Percentiles rank a stretch among this genome's conserved stretches.
Evolutionary conservation across 1,284 basidiomycete species (phyloP).

Genomic region (Sparassis latifolia): DNA sequence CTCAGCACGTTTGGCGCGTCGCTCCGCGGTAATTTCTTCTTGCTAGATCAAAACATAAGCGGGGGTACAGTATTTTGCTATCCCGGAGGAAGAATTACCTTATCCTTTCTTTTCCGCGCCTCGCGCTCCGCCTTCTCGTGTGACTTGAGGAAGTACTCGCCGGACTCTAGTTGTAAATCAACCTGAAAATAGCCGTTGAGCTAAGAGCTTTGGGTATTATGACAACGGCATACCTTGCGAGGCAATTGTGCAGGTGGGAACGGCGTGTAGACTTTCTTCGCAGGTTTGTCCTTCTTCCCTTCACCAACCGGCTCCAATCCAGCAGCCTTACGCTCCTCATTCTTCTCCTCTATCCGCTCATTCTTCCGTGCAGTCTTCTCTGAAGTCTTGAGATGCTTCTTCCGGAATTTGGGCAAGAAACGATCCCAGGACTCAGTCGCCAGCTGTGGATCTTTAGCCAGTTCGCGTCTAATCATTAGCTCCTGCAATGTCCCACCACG

Average conservation of each 20-base stretch:
- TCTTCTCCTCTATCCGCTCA: slow-evolving; percentile 50
- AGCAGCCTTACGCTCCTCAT: slow-evolving; percentile 54
- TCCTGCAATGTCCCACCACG: slow-evolving; percentile 47
- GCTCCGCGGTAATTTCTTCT: slow-evolving; percentile 62
- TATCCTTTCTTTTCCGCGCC: slow-evolving; percentile 59
- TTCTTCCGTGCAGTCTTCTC: slow-evolving; percentile 90
- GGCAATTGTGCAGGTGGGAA: slow-evolving; percentile 95
- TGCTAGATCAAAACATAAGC: slow-evolving; percentile 41
- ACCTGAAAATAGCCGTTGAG: slow-evolving; percentile 39
- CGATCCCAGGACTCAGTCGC: slow-evolving; percentile 95
- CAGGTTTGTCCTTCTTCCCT: slow-evolving; percentile 39
- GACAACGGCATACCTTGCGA: slow-evolving; percentile 62
- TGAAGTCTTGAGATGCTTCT: slow-evolving; percentile 85
- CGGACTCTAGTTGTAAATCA: slow-evolving; percentile 91
- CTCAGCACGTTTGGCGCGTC: slow-evolving; percentile 73
- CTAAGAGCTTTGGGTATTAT: background rate
- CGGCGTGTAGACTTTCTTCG: slow-evolving; percentile 97
- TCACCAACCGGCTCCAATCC: slow-evolving; percentile 41
- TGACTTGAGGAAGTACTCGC: slow-evolving; percentile 96
- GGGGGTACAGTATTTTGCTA: too few species aligned
- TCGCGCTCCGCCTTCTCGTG: slow-evolving; percentile 71
- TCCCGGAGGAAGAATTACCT: slow-evolving; percentile 33
- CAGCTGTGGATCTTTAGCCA: slow-evolving; percentile 97
- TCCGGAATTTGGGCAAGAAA: slow-evolving; percentile 96
- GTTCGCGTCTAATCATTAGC: slow-evolving; percentile 96